Base-by-base conservation (phyloP, 371 early-diverging fungal genomes). In the Rhizopus sp. region DNA sequence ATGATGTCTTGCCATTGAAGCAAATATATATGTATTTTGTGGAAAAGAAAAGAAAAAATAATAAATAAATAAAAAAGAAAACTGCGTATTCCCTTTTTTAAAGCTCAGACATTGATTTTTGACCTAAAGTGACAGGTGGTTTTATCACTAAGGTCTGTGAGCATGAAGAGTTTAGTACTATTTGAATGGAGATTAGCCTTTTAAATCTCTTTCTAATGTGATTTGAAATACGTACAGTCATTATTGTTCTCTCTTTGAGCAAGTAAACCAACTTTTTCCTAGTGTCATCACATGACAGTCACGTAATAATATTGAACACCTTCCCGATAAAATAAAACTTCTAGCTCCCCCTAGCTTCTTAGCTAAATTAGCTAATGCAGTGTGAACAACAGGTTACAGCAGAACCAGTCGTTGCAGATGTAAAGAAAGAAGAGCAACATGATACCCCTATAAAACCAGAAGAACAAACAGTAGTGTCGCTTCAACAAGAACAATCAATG, bases 1-100 rank as follows among this genome's bases (percentile, higher is more conserved):
- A 70, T 93, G 94, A 80, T 93, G 94, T 60, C 87, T 88, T 47
- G 94, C 91, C 92, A 91, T 91, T 58, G 23, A 47, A 7, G 23
- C 23, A 23, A 23, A 23, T 23, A 23, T 23, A 23, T 23, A 23
- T 2, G 23, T 23, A 23, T 23, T 23, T 23, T 23, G 23, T 23
- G 23, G 23, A 23, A 23, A 23, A 23, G 23, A 23, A 23, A 57
- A 53, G 31, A 34, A 53, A 33, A 44, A 45, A 50, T 34, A 55
- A 42, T 35, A 53, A 32, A 42, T 37, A 47, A 48, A 59, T 41
- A 53, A 39, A 52, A 51, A 44, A 33, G 23, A 41, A 46, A 44
- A 34, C 41, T 23, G 33, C 35, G 50, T 23, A 29, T n/a, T 5
- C 29, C 10, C 10, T 37, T 37, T 37, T 37, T 10, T 37, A 13